These are phyloP conservation scores for Magnaporthiopsis rhizophila DNA, from an alignment of 2,329 filamentous ascomycete species.

Conservation along the genomic window DNA sequence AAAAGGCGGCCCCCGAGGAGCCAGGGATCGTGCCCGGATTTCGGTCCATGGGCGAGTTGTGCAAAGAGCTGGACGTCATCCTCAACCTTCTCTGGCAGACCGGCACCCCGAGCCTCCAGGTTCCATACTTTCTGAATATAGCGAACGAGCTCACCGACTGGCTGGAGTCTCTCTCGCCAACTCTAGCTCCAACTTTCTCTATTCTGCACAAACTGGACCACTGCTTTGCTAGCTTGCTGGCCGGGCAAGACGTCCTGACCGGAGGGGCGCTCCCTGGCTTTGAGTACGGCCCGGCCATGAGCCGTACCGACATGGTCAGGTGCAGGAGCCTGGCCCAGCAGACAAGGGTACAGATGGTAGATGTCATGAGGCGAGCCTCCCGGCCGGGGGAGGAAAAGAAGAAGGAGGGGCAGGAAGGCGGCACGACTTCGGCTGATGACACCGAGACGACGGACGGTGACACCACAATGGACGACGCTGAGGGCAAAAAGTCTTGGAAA, in stretches of 20 bases:
- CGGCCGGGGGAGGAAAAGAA: slow-evolving; percentile 33
- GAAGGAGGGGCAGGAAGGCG: slow-evolving; percentile 32
- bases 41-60: slow-evolving; percentile 59
- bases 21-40: slow-evolving; percentile 44
- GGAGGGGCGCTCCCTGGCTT: slow-evolving; percentile 63
- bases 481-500: not conserved
- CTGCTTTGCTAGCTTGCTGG: slow-evolving; percentile 69
- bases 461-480: slow-evolving; percentile 25
- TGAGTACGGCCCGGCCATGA: slow-evolving; percentile 53
- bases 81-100: slow-evolving; percentile 80
- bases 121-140: slow-evolving; percentile 74
- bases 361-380: slow-evolving; percentile 51
- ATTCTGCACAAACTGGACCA: slow-evolving; percentile 73
- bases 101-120: slow-evolving; percentile 73
- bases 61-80: slow-evolving; percentile 63
- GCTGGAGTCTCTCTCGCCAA: slow-evolving; percentile 62
- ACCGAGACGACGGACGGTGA: slow-evolving; percentile 17
- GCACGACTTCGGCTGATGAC: slow-evolving; percentile 15
- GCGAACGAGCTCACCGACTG: slow-evolving; percentile 66
- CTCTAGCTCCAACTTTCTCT: slow-evolving; percentile 59
- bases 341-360: slow-evolving; percentile 62
- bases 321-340: slow-evolving; percentile 75
- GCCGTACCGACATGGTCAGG: slow-evolving; percentile 76
- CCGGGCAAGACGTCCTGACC: slow-evolving; percentile 58
- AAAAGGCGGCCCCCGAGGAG: slow-evolving; percentile 42